Evolutionary conservation across 2,329 filamentous ascomycete species (phyloP), one percentile per base, ranked within the genome.

Genomic region (Conoideocrella luteorostrata): DNA sequence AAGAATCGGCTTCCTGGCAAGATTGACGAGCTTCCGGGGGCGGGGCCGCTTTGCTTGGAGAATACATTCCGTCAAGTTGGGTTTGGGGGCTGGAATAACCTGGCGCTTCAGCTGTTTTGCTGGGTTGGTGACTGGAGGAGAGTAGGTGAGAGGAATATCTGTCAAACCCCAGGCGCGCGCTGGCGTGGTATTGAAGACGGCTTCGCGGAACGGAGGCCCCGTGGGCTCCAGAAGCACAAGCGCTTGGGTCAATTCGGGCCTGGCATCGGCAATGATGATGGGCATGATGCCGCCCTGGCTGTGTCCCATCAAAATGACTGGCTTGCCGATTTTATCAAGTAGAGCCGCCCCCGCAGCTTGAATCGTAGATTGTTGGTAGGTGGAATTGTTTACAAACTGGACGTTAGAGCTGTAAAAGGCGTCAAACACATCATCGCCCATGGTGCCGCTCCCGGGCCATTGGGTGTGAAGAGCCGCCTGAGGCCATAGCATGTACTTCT

Each of bases 131-230:
- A 73, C 64, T 0, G 64, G 53, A 10, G 73, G 74, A 2, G 57
- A 57, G 51, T 74, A 78, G 0, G 64, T 67, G 13, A 79, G 46
- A 0, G 71, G 67, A n/a, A 71, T 64, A 35, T 72, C 64, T 5
- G 72, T 67, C 5, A 78, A 48, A 1, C 73, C 75, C 52, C 64
- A 78, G 1, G 60, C 51, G 2, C 65, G 56, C 3, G 61, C 56
- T 1, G 61, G 47, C 0, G 50, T 52, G 18, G 53, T 62, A n/a
- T 56, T 61, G 28, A 70, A 62, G 23, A 65, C 55, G 9, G 59
- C 61, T 12, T 74, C 67, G 21, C 51, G 58, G 50, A 75, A 76
- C 0, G 70, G 71, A 10, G 72, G 71, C 0, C 71, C 71, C 0
- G 59, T 61, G 3, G 71, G 70, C 52, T 76, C 72, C 3, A 76